Evolutionary conservation across 345 rosid genomes (phyloP), one percentile per base, ranked within the genome.

Genomic region (Carallia pectinifolia): DNA sequence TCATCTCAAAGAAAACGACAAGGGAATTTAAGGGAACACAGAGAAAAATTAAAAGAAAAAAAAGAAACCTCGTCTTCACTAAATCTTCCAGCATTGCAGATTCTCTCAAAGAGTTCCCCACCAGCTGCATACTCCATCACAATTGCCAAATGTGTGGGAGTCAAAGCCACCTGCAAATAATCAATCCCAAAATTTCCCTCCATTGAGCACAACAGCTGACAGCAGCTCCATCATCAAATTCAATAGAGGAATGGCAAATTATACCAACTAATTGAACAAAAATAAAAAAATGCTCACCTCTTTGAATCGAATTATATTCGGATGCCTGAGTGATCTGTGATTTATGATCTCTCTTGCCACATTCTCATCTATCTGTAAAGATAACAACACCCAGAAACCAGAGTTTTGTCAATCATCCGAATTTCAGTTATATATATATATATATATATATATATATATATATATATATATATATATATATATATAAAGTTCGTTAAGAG

Each of bases 321-420:
- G 93, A 78, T 93, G 97, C 71, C 89, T 81, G 39, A 90, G 93
- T 64, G 96, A 90, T 83, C 98, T 84, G 84, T 93, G 98, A 81
- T 90, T 93, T 65, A 90, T 90, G 63, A 93, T 93, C 90, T 93
- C 98, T 74, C 97, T 87, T 1, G 93, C 97, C 19, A 93, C 98
- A 72, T 93, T 90, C 86, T 93, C 97, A 68, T 93, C 98, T 47
- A 90, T 89, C 98, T 90, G 85, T 38, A 61, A 31, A 6, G 15
- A 33, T 13, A 36, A 62, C 6, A 53, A 54, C 27, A 8, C 18
- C 47, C 60, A 59, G 1, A 5, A 29, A 15, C 6, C 7, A 70
- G 30, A 13, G n/a, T n/a, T n/a, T n/a, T n/a, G 31, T 48, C 48
- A 3, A 38, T 15, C 18, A 37, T 37, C 37, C 62, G 50, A 44